phyloP scores from a whole-genome alignment of 345 rosid genomes.

The Arabidopsis arenosa region DNA sequence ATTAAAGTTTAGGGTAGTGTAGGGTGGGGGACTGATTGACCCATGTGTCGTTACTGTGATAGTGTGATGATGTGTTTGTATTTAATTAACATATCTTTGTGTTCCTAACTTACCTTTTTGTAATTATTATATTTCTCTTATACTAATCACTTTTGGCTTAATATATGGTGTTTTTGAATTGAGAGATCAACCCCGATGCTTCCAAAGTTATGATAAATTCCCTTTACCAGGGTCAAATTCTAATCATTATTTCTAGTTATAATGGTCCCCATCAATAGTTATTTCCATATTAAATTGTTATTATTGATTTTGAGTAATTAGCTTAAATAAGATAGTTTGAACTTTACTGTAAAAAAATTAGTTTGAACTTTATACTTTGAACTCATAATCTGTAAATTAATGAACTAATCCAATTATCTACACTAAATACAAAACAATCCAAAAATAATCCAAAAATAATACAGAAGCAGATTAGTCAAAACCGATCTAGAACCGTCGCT shows the following conservation, averaged over 20 bases:
- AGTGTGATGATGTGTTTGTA: slow-evolving; percentile 26
- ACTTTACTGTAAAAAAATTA: neutral
- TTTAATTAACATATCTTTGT: slow-evolving; percentile 26
- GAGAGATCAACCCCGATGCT: slow-evolving; percentile 36
- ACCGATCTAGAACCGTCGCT: slow-evolving; percentile 35
- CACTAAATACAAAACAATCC: slow-evolving; percentile 44
- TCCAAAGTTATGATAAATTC: slow-evolving; percentile 1
- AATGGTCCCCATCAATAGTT: neutral
- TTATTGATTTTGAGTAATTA: neutral
- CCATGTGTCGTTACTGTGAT: slow-evolving; percentile 37
- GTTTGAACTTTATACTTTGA: neutral
- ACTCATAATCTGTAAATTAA: neutral
- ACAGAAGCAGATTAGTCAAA: slow-evolving; percentile 34
- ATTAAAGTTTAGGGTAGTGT: slow-evolving; percentile 8
- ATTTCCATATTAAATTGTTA: too few species aligned
- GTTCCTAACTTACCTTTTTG: slow-evolving; percentile 40
- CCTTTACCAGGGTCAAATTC: neutral
- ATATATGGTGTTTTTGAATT: neutral
- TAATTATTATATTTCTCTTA: slow-evolving; percentile 1
- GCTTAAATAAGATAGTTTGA: neutral
- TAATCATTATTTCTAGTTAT: slow-evolving; percentile 9
- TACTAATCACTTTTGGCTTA: neutral
- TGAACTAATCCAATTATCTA: slow-evolving; percentile 18
- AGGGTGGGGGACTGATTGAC: slow-evolving; percentile 26
- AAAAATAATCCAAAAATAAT: neutral